phyloP scores from a whole-genome alignment of 2,329 filamentous ascomycete species.

The Stachybotrys elegans region DNA sequence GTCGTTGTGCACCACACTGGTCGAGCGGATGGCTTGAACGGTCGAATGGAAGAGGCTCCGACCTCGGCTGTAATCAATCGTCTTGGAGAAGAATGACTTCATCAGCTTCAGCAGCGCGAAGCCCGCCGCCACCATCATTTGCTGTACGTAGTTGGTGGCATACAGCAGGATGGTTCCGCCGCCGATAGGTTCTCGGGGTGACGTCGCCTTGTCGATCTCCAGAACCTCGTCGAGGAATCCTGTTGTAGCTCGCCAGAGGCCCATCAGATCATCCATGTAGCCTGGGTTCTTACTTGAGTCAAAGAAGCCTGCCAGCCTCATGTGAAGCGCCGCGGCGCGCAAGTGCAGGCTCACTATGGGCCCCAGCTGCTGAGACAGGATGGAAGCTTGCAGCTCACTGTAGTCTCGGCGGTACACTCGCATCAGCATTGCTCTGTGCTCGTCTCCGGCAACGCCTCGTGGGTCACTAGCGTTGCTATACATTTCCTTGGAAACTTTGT shows the following conservation, averaged over 20 bases:
- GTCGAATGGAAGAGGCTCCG: slow-evolving; percentile 66
- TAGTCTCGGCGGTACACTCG: slow-evolving; percentile 62
- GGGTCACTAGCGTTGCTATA: slow-evolving; percentile 74
- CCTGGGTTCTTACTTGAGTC: slow-evolving; percentile 67
- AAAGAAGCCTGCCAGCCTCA: slow-evolving; percentile 76
- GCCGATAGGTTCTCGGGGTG: slow-evolving; percentile 37
- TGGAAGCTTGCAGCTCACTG: slow-evolving; percentile 56
- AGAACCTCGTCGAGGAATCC: slow-evolving; percentile 64
- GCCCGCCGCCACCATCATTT: slow-evolving; percentile 78
- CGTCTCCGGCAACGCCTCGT: slow-evolving; percentile 61
- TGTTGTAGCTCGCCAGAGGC: slow-evolving; percentile 67
- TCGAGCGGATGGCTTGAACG: slow-evolving; percentile 63
- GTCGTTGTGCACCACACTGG: slow-evolving; percentile 73
- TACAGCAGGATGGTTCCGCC: slow-evolving; percentile 58
- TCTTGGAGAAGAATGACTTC: slow-evolving; percentile 68
- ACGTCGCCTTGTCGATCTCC: slow-evolving; percentile 44
- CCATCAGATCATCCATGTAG: slow-evolving; percentile 70
- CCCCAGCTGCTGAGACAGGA: slow-evolving; percentile 53
- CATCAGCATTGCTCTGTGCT: slow-evolving; percentile 62
- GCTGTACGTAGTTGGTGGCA: slow-evolving; percentile 72
- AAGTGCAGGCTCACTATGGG: slow-evolving; percentile 61
- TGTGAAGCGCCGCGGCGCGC: slow-evolving; percentile 67
- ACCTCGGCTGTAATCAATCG: slow-evolving; percentile 65
- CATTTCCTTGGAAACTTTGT: slow-evolving; percentile 74
- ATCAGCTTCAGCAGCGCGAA: slow-evolving; percentile 76